Conservation (phyloP, 225 moss, liverwort and hornwort genomes). For the Physcomitrium patens region DNA sequence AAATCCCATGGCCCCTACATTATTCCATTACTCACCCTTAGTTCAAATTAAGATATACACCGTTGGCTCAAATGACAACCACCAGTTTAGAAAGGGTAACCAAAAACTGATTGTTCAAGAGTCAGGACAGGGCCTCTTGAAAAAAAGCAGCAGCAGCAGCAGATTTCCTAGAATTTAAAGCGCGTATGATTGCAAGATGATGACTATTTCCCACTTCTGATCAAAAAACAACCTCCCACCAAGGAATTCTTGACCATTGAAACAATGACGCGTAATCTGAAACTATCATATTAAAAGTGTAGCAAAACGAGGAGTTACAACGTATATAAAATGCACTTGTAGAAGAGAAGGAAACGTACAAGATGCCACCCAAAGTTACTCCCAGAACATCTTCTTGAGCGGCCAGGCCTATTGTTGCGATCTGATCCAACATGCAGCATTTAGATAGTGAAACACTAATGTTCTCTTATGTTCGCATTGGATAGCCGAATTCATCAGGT, state of each 20-base stretch:
- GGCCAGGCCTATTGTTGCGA: conserved; percentile 88
- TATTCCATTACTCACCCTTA: conserved; percentile 13
- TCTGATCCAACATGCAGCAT: conserved; percentile 50
- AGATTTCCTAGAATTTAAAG: not conserved
- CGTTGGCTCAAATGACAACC: not conserved
- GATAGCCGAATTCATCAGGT: conserved; percentile 5
- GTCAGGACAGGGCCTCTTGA: not conserved
- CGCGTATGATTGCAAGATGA: not conserved
- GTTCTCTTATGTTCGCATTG: not conserved
- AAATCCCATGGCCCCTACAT: conserved; percentile 80
- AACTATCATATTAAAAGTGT: not conserved
- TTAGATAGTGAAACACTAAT: conserved; percentile 7
- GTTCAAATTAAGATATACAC: conserved; percentile 17
- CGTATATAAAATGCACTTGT: not conserved
- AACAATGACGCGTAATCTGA: conserved; percentile 2
- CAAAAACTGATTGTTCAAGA: not conserved
- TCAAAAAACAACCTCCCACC: not conserved
- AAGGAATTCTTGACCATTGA: not conserved
- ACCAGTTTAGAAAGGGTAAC: not conserved
- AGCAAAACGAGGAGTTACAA: not conserved
- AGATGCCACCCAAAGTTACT: conserved; percentile 83
- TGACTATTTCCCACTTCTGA: not conserved
- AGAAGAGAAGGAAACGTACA: conserved; percentile 56
- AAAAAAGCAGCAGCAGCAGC: conserved; percentile 1
- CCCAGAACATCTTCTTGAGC: conserved; percentile 86